Conservation (phyloP, 345 rosid genomes). For the Moricandia moricandioides region DNA sequence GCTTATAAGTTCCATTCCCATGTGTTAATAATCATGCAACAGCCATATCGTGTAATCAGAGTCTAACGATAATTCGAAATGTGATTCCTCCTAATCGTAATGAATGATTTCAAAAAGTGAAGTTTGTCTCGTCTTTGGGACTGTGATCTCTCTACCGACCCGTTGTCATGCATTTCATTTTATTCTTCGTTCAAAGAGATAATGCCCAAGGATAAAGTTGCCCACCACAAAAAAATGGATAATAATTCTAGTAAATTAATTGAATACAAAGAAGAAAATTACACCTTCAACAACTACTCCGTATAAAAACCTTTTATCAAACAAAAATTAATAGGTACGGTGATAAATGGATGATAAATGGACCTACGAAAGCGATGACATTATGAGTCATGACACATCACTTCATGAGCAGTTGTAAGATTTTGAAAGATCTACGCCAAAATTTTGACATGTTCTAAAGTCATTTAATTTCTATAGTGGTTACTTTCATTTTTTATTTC, state of each 20-base stretch:
- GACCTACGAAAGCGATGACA: background rate
- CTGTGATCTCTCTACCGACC: conserved; percentile 30
- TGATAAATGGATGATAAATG: background rate
- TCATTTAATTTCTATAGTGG: too few species aligned
- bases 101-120: background rate
- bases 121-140: conserved; percentile 2
- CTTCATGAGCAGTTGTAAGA: background rate
- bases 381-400: background rate
- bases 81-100: background rate
- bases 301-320: conserved; percentile 5
- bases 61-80: background rate
- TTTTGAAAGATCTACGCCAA: too few species aligned
- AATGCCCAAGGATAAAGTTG: background rate
- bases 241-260: background rate
- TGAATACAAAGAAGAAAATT: background rate
- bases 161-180: background rate
- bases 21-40: background rate
- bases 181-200: background rate
- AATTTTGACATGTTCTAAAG: too few species aligned
- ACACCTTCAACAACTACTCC: conserved; percentile 4
- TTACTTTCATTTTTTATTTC: too few species aligned
- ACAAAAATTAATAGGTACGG: conserved; percentile 10
- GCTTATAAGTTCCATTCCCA: background rate
- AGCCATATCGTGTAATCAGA: too few species aligned
- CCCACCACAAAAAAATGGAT: background rate